These are phyloP conservation scores for Musa beccarii DNA, from an alignment of 176 grass and related monocot genomes.

Conservation along the genomic window DNA sequence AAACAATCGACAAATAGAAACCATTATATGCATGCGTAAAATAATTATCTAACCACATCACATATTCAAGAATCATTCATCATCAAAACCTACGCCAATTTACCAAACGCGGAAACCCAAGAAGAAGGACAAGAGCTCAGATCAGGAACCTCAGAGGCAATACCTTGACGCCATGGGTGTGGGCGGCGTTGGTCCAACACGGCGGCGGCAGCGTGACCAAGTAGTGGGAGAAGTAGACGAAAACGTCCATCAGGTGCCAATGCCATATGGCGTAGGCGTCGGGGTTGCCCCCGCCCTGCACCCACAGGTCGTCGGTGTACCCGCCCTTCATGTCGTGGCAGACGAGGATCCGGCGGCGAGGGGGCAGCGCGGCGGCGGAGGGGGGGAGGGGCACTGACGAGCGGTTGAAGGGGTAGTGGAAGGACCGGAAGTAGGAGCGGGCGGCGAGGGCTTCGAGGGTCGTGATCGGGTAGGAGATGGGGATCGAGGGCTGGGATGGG, in stretches of 20 bases:
- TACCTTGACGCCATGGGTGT: conserved; percentile 89
- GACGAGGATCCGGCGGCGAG: conserved; percentile 53
- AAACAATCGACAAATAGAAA: not conserved
- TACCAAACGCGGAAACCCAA: not conserved
- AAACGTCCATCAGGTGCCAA: conserved; percentile 86
- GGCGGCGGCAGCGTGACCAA: conserved; percentile 85
- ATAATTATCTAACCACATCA: too few relatives aligned
- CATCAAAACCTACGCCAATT: not conserved
- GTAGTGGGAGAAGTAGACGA: conserved; percentile 96
- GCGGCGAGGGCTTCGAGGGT: conserved; percentile 55
- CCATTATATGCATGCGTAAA: too few relatives aligned
- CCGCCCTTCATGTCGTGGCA: conserved; percentile 91
- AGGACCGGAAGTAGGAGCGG: conserved; percentile 59
- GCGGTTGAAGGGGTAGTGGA: conserved; percentile 79
- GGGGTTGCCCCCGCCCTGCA: conserved; percentile 54
- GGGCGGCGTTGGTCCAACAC: conserved; percentile 81
- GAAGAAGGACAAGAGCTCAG: not conserved
- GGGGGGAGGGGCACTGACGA: conserved; percentile 32
- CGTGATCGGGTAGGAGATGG: conserved; percentile 84
- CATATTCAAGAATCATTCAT: not conserved
- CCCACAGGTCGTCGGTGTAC: conserved; percentile 57
- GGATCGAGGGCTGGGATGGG: conserved; percentile 44
- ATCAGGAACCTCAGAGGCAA: not conserved
- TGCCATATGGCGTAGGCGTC: conserved; percentile 86
- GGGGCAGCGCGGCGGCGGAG: conserved; percentile 27